phyloP scores from a whole-genome alignment of 164 flowering plant genomes.

The Magnolia sinica region DNA sequence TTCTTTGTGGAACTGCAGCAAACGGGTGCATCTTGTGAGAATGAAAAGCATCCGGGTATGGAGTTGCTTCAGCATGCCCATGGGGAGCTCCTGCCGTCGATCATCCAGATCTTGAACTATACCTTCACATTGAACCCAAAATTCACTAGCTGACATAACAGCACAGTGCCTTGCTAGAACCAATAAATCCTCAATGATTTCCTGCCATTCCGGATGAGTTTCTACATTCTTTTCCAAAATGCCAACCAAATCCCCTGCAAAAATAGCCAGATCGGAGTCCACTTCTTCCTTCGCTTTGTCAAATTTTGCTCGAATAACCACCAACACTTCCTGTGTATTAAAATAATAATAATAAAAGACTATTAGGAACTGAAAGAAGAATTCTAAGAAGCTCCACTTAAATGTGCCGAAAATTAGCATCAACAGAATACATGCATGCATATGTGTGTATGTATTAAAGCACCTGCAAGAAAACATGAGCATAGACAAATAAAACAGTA shows the following conservation, averaged over 20 bases:
- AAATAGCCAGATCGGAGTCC: conserved; percentile 84
- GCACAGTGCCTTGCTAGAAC: conserved; percentile 93
- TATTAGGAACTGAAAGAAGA: neutral
- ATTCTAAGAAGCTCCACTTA: neutral
- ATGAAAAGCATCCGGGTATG: conserved; percentile 99
- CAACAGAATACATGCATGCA: neutral
- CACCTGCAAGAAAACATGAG: neutral
- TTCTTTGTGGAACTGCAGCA: conserved; percentile 98
- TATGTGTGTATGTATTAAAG: neutral
- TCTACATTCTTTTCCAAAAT: conserved; percentile 89
- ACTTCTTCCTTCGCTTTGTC: conserved; percentile 99
- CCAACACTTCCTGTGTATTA: conserved; percentile 70
- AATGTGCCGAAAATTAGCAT: neutral
- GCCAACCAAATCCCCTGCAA: conserved; percentile 94
- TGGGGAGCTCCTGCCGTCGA: conserved; percentile 90
- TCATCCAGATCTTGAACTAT: conserved; percentile 99
- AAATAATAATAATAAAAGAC: neutral
- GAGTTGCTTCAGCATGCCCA: conserved; percentile 89
- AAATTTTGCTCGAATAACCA: conserved; percentile 77
- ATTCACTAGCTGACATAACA: conserved; percentile 85
- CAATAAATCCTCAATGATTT: conserved; percentile 87
- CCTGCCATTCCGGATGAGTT: conserved; percentile 95
- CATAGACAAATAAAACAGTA: neutral
- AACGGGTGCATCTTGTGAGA: conserved; percentile 92
- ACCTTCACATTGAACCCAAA: conserved; percentile 99